Conservation (phyloP, 176 grass and related monocot species). For the Eremochloa ophiuroides region DNA sequence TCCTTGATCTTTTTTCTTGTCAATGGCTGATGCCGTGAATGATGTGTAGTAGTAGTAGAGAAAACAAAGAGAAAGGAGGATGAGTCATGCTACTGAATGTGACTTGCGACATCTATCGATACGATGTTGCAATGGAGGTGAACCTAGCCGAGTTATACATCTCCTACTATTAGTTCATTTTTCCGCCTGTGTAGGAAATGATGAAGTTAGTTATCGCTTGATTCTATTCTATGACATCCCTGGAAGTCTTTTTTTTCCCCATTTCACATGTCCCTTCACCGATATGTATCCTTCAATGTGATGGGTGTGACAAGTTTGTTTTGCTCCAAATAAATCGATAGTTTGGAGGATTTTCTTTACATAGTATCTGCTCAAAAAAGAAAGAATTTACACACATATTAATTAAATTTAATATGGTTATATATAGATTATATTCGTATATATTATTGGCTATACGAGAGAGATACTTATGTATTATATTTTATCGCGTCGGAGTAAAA, state of each 20-base stretch:
- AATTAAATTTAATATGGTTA: no score
- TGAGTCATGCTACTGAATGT: background rate
- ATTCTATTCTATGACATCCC: background rate
- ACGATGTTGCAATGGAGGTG: background rate
- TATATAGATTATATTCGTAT: no score
- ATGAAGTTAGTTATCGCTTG: background rate
- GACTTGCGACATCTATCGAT: background rate
- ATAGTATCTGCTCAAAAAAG: no score
- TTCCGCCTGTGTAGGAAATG: background rate
- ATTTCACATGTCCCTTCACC: background rate
- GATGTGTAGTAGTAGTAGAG: background rate
- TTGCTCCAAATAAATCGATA: no score
- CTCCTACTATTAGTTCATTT: background rate
- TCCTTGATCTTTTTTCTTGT: background rate
- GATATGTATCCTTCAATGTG: no score
- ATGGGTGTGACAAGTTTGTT: no score
- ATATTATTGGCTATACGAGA: no score
- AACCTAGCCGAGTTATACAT: no score
- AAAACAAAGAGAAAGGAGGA: background rate
- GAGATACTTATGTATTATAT: no score
- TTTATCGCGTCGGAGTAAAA: no score
- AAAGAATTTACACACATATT: no score
- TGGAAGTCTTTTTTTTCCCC: background rate
- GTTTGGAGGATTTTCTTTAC: no score
- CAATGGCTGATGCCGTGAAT: background rate